Conservation (phyloP, 1,284 basidiomycete species). For the Cryptococcus sp. region DNA sequence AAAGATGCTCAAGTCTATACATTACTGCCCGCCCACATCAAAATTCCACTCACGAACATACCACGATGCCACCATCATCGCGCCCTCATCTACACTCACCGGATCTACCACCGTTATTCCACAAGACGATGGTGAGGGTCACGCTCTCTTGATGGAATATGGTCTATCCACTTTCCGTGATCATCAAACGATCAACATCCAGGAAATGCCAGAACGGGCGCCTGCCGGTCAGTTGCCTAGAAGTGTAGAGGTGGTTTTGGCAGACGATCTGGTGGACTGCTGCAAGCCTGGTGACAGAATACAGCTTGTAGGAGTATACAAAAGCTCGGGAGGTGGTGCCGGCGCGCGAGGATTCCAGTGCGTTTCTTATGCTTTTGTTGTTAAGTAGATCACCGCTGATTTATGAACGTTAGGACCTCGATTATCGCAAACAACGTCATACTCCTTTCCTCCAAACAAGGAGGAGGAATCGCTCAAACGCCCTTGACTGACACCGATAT, state of each 20-base stretch:
- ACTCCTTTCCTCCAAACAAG: constrained; percentile 92
- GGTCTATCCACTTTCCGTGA: constrained; percentile 91
- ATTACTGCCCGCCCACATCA: constrained; percentile 85
- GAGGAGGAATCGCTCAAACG: constrained; percentile 92
- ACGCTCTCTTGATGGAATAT: constrained; percentile 86
- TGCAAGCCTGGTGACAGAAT: constrained; percentile 98
- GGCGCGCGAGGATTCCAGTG: constrained; percentile 91
- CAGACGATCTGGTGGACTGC: constrained; percentile 94
- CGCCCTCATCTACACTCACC: constrained; percentile 57
- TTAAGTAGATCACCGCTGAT: not conserved
- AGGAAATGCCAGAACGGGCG: constrained; percentile 99
- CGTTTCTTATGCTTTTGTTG: constrained; percentile 45
- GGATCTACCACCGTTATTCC: constrained; percentile 85
- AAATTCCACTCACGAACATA: constrained; percentile 88
- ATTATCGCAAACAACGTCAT: constrained; percentile 96
- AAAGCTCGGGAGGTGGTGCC: constrained; percentile 80
- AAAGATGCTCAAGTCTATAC: constrained; percentile 95
- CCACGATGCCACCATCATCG: constrained; percentile 86
- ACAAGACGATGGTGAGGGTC: constrained; percentile 86
- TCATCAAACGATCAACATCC: constrained; percentile 95
- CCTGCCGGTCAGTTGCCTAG: constrained; percentile 95
- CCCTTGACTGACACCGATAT: constrained; percentile 93
- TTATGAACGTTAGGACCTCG: constrained; percentile 65
- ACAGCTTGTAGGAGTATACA: constrained; percentile 93
- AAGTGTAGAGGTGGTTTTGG: constrained; percentile 92